Evolutionary conservation across 768 basidiomycete species (phyloP), one percentile per base, ranked within the genome.

Genomic region (Boletales sp.): DNA sequence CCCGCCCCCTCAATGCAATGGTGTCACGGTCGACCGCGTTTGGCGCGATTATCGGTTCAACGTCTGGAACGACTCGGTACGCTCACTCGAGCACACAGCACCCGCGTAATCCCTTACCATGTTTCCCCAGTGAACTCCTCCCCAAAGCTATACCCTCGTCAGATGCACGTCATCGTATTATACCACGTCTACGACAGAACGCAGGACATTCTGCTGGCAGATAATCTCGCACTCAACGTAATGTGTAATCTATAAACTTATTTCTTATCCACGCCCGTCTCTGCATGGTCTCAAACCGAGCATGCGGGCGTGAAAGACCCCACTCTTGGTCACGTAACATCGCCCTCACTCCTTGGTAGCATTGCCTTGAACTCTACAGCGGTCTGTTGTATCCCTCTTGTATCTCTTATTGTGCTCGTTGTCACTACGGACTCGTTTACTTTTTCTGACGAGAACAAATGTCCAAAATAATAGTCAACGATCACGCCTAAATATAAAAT

Each of bases 11-110:
- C 71, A 72, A 28, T 72, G 70, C 48, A 75, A 73, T 48, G 84
- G 84, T 15, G 73, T 86, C 58, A 78, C 74, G 3, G 81, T 87
- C 44, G 83, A 86, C 63, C 80, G 77, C 51, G 70, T 82, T 48
- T 86, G 84, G 82, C 74, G 79, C 55, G 84, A 87, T 60, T 74
- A 82, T 66, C 78, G 80, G 48, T 80, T 82, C 61, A 81, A 72
- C 58, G 73, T 84, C 56, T 84, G 82, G 82, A 75, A 74, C 52
- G 79, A 82, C 46, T 66, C 74, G 54, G 75, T 70, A 50, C 42
- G 61, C 64, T 46, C 10, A 10, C 25, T 40, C 9, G 35, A 5
- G 12, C 34, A 11, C 18, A 4, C 1, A 14, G 9, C 7, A 3
- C 8, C 17, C 21, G n/a, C 36, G 4, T n/a, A 12, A 6, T 34